phyloP scores from a whole-genome alignment of 1,284 basidiomycete genomes.

The Cutaneotrichosporon spelunceum region DNA sequence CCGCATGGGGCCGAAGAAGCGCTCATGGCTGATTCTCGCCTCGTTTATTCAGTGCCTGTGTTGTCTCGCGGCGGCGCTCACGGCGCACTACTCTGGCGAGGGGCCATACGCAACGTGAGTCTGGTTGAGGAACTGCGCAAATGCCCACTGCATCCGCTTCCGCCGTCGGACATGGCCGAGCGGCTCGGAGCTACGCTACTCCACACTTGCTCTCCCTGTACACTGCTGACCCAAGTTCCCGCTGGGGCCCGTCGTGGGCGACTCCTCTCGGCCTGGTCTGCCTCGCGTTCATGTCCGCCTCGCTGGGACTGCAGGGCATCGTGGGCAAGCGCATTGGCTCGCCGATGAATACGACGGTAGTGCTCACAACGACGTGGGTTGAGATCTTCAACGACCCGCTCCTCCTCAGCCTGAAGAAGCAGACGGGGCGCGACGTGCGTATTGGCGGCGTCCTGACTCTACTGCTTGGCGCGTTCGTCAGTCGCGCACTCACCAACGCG shows the following conservation, averaged over 20 bases:
- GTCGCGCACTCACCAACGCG: conserved; percentile 57
- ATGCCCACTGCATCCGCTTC: not conserved
- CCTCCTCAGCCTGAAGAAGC: conserved; percentile 58
- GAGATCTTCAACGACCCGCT: conserved; percentile 76
- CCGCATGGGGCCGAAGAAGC: conserved; percentile 63
- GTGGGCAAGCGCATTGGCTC: conserved; percentile 72
- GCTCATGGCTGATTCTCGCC: conserved; percentile 69
- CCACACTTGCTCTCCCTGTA: not conserved
- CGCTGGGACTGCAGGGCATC: conserved; percentile 69
- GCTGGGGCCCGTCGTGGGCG: conserved; percentile 63
- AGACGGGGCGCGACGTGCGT: conserved; percentile 68
- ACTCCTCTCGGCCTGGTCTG: conserved; percentile 65
- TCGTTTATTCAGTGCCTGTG: conserved; percentile 71
- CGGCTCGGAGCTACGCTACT: not conserved
- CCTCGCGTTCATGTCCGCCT: conserved; percentile 74
- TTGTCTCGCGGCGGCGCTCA: conserved; percentile 67
- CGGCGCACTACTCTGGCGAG: conserved; percentile 59
- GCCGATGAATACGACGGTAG: conserved; percentile 61
- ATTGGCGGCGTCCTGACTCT: conserved; percentile 64
- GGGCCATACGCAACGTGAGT: conserved; percentile 52
- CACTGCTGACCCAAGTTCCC: conserved; percentile 31
- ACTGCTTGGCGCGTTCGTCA: conserved; percentile 70
- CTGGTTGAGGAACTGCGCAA: not conserved
- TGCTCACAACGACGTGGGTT: conserved; percentile 76
- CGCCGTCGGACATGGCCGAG: not conserved